Evolutionary conservation across 2,329 filamentous ascomycete genomes (phyloP).

Genomic region (Fusarium sp.): DNA sequence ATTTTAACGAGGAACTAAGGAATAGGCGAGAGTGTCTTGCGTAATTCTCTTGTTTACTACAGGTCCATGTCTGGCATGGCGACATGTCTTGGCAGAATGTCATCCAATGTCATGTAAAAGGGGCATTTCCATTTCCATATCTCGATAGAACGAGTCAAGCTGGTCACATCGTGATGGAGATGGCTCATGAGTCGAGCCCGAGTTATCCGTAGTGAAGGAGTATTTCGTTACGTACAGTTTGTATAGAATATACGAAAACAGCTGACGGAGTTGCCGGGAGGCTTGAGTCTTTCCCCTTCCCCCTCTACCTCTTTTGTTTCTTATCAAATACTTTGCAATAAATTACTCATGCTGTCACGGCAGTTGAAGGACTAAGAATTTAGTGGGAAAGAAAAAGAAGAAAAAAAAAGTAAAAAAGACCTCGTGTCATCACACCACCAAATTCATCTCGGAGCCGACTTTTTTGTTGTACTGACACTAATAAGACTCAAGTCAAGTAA

Average conservation of each 20-base stretch:
- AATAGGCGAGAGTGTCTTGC: slow-evolving; percentile 27
- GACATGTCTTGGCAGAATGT: slow-evolving; percentile 31
- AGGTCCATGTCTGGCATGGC: slow-evolving; percentile 21
- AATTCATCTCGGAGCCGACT: slow-evolving; percentile 25
- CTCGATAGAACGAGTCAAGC: slow-evolving; percentile 28
- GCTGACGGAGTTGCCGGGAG: slow-evolving; percentile 16
- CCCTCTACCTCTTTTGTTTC: neutral
- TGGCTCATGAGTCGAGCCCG: slow-evolving; percentile 24
- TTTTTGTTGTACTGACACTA: slow-evolving; percentile 3
- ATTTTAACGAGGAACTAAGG: slow-evolving; percentile 10
- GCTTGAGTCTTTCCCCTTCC: neutral
- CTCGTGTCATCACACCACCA: slow-evolving; percentile 19
- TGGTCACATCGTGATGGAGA: slow-evolving; percentile 5
- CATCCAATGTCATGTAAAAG: slow-evolving; percentile 22
- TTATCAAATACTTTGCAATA: neutral
- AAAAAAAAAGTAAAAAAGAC: slow-evolving; percentile 6
- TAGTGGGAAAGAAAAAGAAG: neutral
- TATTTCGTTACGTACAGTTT: slow-evolving; percentile 35
- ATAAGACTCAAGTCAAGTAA: neutral
- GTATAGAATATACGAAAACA: neutral
- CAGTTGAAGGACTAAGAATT: slow-evolving; percentile 19
- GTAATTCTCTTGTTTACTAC: slow-evolving; percentile 1
- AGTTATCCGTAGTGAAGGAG: slow-evolving; percentile 10
- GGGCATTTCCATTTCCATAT: neutral
- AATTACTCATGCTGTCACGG: neutral